Conservation (phyloP, 2,329 filamentous ascomycete species). For the Stagonosporopsis rhizophila region DNA sequence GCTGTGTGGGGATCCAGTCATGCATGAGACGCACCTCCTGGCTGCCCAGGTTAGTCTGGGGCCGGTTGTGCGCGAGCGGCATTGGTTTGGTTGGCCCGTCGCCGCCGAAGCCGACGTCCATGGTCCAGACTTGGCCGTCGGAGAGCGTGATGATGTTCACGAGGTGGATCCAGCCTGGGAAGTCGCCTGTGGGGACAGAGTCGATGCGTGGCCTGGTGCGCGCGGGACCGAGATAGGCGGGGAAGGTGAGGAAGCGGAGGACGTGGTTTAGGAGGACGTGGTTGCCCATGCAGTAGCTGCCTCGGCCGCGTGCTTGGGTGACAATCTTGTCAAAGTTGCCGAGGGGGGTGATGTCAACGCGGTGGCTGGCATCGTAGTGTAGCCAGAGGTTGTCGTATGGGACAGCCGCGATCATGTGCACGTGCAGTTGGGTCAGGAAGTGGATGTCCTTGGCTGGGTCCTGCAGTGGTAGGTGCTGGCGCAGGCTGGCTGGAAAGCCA, state of each 20-base stretch:
- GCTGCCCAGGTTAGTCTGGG: constrained; percentile 60
- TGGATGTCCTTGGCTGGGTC: constrained; percentile 30
- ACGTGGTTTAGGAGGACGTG: constrained; percentile 63
- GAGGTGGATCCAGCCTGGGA: constrained; percentile 65
- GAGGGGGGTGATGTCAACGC: constrained; percentile 55
- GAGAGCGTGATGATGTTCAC: constrained; percentile 66
- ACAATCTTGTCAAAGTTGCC: constrained; percentile 61
- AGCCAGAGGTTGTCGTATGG: constrained; percentile 66
- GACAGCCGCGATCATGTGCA: constrained; percentile 58
- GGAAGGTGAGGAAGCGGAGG: constrained; percentile 60
- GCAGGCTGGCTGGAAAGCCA: constrained; percentile 28
- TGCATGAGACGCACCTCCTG: constrained; percentile 64
- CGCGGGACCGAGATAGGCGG: constrained; percentile 63
- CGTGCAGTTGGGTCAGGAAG: constrained; percentile 52
- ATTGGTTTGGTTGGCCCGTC: constrained; percentile 67
- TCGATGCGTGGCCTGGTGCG: constrained; percentile 48
- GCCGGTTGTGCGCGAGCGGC: constrained; percentile 54
- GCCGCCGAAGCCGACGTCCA: constrained; percentile 71
- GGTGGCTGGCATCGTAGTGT: constrained; percentile 54
- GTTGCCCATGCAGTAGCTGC: constrained; percentile 69
- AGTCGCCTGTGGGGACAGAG: constrained; percentile 50
- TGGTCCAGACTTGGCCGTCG: constrained; percentile 57
- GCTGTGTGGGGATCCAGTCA: constrained; percentile 57
- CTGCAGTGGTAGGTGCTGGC: constrained; percentile 17
- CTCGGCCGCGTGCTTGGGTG: constrained; percentile 51